Percentiles rank a stretch among this genome's conserved stretches.
Evolutionary conservation across 2,329 filamentous ascomycete genomes (phyloP).

Genomic region (Dissoconium aciculare): DNA sequence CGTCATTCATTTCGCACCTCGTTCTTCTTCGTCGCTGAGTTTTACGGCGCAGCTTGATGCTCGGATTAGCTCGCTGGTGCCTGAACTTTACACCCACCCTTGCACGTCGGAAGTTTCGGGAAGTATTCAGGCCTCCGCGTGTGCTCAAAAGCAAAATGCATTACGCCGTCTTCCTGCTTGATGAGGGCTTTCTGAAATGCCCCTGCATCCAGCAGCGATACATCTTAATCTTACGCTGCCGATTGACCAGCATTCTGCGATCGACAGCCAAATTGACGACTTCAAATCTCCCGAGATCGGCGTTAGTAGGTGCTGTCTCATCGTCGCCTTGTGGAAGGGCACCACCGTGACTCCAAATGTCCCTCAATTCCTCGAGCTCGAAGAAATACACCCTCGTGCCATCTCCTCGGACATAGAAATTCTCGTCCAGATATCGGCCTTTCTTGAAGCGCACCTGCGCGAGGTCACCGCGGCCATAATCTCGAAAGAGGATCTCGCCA

Average conservation of each 20-base stretch:
- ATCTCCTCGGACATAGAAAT: constrained; percentile 92
- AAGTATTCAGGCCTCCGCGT: no score
- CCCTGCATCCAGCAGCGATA: constrained; percentile 94
- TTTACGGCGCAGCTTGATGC: no score
- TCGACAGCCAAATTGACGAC: constrained; percentile 70
- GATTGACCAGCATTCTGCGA: constrained; percentile 78
- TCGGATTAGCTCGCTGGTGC: no score
- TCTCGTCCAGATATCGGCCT: constrained; percentile 82
- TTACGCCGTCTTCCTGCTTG: no score
- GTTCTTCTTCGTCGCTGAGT: no score
- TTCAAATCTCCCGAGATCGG: constrained; percentile 36
- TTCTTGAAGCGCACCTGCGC: constrained; percentile 97
- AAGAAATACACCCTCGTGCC: constrained; percentile 97
- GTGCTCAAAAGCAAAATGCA: no score
- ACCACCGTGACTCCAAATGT: constrained; percentile 53
- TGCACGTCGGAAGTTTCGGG: no score
- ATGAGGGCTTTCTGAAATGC: constrained; percentile 50
- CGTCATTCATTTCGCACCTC: no score
- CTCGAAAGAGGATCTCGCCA: constrained; percentile 85
- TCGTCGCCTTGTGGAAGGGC: constrained; percentile 14
- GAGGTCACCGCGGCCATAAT: constrained; percentile 89
- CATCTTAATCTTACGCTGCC: constrained; percentile 87
- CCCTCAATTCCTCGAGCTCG: constrained; percentile 63
- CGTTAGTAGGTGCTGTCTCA: constrained; percentile 10
- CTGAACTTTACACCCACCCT: no score